Base-by-base conservation (phyloP, 2,329 filamentous ascomycete species). In the Reticulascus tulasneorum region DNA sequence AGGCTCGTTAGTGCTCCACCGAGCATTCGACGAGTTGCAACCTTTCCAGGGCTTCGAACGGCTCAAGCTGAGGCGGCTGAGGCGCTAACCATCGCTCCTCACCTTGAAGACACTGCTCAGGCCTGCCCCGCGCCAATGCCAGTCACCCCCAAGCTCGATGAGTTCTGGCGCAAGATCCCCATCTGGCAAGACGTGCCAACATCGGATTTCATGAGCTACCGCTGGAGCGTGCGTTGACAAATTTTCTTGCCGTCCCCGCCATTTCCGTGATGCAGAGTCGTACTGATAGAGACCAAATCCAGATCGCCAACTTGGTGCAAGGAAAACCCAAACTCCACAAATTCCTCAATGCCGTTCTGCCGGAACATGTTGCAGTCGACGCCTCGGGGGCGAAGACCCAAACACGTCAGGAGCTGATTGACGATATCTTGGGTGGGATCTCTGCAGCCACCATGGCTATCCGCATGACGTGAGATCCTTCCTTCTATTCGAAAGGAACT, bases 401-500 rank as follows among this genome's bases (percentile, higher is more conserved):
- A 39, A 71, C 64, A 17, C 69, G 67, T 9, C 62, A 74, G 3
- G 65, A 73, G 15, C 75, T 82, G 37, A 67, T 79, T 30, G 47
- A 58, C 3, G 75, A 82, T 52, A 66, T 79, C 4, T 49, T 66
- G 18, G 58, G 60, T 12, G 79, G 76, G 9, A 66, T 81, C 35
- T 63, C 59, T 15, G 50, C 60, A 6, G 71, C 77, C 1, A 71
- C 77, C 3, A 82, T 83, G 79, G 64, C 75, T 1, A 65, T 80
- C 24, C 65, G 77, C 9, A 56, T 82, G 37, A 79, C 75, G 64
- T 67, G 45, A 52, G 62, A 52, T 9, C 3, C 16, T 13, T 30
- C 2, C 19, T 15, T 24, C 11, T 16, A 17, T 26, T 21, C n/a
- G 3, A 9, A 25, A 13, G 13, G 6, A 7, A 7, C 10, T 19